Conservation (phyloP, 345 rosid genomes). For the Iberis pinnata region DNA sequence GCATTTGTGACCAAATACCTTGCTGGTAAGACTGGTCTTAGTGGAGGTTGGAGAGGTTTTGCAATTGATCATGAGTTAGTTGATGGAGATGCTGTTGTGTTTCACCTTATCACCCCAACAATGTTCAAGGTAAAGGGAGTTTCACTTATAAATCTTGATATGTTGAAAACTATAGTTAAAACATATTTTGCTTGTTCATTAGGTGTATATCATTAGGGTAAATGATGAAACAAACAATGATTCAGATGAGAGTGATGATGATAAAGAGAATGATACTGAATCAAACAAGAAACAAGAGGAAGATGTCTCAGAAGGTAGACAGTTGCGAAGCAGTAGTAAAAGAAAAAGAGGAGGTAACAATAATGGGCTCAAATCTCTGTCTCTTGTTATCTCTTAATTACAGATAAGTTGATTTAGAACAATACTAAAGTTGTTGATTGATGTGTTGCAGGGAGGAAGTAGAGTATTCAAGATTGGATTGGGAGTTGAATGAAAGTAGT, state of each 20-base stretch:
- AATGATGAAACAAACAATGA: constrained; percentile 19
- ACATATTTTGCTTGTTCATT: constrained; percentile 9
- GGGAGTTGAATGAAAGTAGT: background rate
- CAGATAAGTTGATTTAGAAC: background rate
- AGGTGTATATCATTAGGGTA: constrained; percentile 30
- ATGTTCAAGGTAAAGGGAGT: constrained; percentile 42
- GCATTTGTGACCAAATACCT: constrained; percentile 41
- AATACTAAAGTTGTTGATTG: constrained; percentile 6
- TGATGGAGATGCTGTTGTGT: constrained; percentile 55
- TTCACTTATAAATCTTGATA: background rate
- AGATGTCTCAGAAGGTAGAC: constrained; percentile 5
- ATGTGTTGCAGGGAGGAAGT: constrained; percentile 18
- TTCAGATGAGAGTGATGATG: background rate
- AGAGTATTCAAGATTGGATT: constrained; percentile 13
- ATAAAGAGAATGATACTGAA: constrained; percentile 4
- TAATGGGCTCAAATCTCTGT: background rate
- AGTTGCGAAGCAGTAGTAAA: constrained; percentile 17
- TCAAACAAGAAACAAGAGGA: constrained; percentile 8
- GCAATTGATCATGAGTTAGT: constrained; percentile 42
- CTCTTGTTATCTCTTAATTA: background rate
- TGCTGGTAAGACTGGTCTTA: constrained; percentile 44
- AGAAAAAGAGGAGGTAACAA: constrained; percentile 21
- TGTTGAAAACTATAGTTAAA: background rate
- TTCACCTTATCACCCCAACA: constrained; percentile 44
- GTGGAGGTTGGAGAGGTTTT: constrained; percentile 69